Evolutionary conservation across 1,284 basidiomycete genomes (phyloP).

Genomic region (Cryptococcus sp.): DNA sequence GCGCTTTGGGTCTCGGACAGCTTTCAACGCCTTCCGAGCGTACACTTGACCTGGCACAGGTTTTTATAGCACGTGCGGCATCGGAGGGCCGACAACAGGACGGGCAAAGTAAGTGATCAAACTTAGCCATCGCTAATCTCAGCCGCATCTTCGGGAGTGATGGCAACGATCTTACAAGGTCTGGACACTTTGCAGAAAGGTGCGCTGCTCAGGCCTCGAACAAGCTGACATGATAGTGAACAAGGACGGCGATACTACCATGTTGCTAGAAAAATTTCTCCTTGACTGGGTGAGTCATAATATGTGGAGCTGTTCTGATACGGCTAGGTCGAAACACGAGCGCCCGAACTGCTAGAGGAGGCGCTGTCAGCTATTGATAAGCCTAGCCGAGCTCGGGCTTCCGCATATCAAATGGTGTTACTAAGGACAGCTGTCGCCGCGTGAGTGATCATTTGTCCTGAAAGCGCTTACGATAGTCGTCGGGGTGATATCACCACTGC

Average conservation of each 20-base stretch:
- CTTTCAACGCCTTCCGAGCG: constrained; percentile 8
- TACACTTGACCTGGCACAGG: constrained; percentile 38
- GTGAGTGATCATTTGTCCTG: constrained; percentile 27
- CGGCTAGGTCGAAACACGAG: constrained; percentile 35
- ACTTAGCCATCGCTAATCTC: constrained; percentile 20
- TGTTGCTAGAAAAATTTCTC: constrained; percentile 79
- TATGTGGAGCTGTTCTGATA: constrained; percentile 7
- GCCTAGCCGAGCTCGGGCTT: constrained; percentile 29
- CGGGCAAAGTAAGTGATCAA: too few relatives aligned
- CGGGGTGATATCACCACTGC: constrained; percentile 63
- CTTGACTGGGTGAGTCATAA: constrained; percentile 64
- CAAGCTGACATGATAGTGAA: constrained; percentile 42
- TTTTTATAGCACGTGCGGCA: constrained; percentile 45
- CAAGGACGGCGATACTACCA: constrained; percentile 59
- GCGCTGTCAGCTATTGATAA: constrained; percentile 31
- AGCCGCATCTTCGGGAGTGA: constrained; percentile 32
- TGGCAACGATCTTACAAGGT: constrained; percentile 29
- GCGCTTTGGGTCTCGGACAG: constrained; percentile 23
- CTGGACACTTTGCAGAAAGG: constrained; percentile 49
- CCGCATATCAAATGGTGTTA: constrained; percentile 38
- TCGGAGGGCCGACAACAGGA: constrained; percentile 14
- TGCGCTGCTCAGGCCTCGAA: constrained; percentile 31
- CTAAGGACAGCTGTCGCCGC: constrained; percentile 42
- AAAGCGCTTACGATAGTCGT: constrained; percentile 55
- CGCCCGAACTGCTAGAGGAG: constrained; percentile 26